phyloP scores from a whole-genome alignment of 495 filamentous ascomycete genomes.

The Neurospora sublineolata region DNA sequence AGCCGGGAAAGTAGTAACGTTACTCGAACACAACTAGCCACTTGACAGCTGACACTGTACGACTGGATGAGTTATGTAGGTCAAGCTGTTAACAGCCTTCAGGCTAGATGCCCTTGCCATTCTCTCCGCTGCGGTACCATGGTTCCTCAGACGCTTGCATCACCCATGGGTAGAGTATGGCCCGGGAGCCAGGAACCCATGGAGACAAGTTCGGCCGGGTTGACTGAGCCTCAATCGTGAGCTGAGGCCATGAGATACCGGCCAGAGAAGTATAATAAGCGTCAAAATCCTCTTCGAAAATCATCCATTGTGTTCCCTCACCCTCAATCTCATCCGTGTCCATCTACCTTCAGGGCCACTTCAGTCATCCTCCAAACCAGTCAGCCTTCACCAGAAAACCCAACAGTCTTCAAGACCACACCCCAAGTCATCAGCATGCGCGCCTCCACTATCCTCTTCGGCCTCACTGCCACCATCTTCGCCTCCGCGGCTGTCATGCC shows the following conservation, averaged over 20 bases:
- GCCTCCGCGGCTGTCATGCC: not conserved
- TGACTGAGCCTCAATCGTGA: not conserved
- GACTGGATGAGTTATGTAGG: not conserved
- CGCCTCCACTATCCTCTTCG: not conserved
- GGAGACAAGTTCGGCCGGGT: not conserved
- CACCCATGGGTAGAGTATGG: not conserved
- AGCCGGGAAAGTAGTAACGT: too few relatives aligned
- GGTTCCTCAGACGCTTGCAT: not conserved
- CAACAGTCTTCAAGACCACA: not conserved
- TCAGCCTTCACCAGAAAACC: not conserved
- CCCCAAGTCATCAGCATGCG: not conserved
- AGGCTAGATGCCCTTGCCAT: not conserved
- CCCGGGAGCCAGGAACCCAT: not conserved
- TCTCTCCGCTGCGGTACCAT: not conserved
- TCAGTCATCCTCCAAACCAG: not conserved
- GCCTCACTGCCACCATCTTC: not conserved
- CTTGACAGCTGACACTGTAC: not conserved
- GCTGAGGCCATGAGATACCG: not conserved
- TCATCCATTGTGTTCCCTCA: not conserved
- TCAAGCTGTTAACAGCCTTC: not conserved
- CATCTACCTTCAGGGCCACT: not conserved
- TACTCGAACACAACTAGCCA: too few relatives aligned
- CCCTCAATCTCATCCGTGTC: not conserved
- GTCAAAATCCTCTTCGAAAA: not conserved
- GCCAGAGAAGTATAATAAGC: not conserved